Conservation (phyloP, 83 land plant species). For the Larix sibirica region DNA sequence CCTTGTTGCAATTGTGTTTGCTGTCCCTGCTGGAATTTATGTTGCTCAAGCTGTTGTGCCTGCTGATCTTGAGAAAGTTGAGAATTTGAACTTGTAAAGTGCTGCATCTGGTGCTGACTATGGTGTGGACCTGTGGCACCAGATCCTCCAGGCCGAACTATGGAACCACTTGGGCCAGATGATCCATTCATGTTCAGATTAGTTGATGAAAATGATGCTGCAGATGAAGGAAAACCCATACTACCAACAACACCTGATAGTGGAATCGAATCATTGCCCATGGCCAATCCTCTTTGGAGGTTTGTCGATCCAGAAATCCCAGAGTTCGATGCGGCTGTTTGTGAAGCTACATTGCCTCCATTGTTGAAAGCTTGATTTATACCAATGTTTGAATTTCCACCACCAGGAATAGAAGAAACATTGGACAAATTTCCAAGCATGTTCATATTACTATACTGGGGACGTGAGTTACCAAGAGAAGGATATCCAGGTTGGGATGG, state of each 20-base stretch:
- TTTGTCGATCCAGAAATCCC: conserved; percentile 35
- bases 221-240: conserved; percentile 47
- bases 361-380: conserved; percentile 32
- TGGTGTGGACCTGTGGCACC: background rate
- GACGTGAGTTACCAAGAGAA: conserved; percentile 53
- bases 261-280: conserved; percentile 63
- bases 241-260: conserved; percentile 47
- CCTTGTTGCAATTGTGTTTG: background rate
- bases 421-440: conserved; percentile 66
- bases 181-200: conserved; percentile 24
- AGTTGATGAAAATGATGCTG: conserved; percentile 40
- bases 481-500: conserved; percentile 43
- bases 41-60: conserved; percentile 56
- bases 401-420: conserved; percentile 49
- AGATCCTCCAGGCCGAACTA: conserved; percentile 19
- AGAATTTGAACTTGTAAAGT: conserved; percentile 17
- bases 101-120: conserved; percentile 13
- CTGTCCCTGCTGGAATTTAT: conserved; percentile 54
- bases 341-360: conserved; percentile 41
- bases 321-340: conserved; percentile 21
- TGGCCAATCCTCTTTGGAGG: conserved; percentile 32
- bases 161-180: conserved; percentile 24
- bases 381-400: conserved; percentile 13
- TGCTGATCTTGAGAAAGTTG: conserved; percentile 53
- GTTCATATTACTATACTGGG: conserved; percentile 45